phyloP scores from a whole-genome alignment of 805 yeast genomes.

The Saccharomycopsis sp. region DNA sequence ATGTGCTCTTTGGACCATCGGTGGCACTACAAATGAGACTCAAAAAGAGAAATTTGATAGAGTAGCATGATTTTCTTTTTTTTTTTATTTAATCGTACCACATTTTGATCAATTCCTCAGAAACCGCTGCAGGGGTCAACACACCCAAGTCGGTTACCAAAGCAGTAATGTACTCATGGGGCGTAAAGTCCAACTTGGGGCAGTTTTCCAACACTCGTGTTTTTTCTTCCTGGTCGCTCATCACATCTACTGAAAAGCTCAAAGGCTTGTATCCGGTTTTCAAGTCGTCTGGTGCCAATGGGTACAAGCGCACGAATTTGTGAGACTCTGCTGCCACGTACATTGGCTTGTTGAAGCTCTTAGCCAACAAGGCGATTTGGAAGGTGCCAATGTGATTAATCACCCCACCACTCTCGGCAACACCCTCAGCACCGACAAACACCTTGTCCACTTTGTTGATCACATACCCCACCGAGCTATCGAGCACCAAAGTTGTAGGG shows the following conservation, averaged over 20 bases:
- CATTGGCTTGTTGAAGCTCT: slow-evolving; percentile 82
- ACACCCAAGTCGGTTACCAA: slow-evolving; percentile 95
- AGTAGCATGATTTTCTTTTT: neutral
- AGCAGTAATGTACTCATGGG: slow-evolving; percentile 92
- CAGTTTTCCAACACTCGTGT: slow-evolving; percentile 32
- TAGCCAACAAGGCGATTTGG: slow-evolving; percentile 88
- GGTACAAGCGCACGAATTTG: slow-evolving; percentile 93
- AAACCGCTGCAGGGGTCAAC: slow-evolving; percentile 92
- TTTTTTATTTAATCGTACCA: slow-evolving; percentile 72
- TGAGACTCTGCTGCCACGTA: slow-evolving; percentile 93
- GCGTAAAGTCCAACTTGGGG: slow-evolving; percentile 83
- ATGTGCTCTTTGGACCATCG: slow-evolving; percentile 4
- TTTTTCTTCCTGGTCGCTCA: slow-evolving; percentile 22
- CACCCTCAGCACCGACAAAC: slow-evolving; percentile 98
- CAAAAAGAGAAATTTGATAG: slow-evolving; percentile 5
- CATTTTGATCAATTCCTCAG: slow-evolving; percentile 96
- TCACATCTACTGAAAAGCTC: slow-evolving; percentile 31
- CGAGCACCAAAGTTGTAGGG: slow-evolving; percentile 83
- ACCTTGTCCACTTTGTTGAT: slow-evolving; percentile 88
- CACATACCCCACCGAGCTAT: slow-evolving; percentile 88
- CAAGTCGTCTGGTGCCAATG: slow-evolving; percentile 84
- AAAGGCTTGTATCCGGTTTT: slow-evolving; percentile 49
- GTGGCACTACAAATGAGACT: slow-evolving; percentile 4
- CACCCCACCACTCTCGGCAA: slow-evolving; percentile 97
- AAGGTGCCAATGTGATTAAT: slow-evolving; percentile 92